A percentile compares a stretch with the other conserved stretches of the same genome.
Evolutionary conservation across 768 basidiomycete species (phyloP).

Genomic region (Lactifluus hygrophoroides): DNA sequence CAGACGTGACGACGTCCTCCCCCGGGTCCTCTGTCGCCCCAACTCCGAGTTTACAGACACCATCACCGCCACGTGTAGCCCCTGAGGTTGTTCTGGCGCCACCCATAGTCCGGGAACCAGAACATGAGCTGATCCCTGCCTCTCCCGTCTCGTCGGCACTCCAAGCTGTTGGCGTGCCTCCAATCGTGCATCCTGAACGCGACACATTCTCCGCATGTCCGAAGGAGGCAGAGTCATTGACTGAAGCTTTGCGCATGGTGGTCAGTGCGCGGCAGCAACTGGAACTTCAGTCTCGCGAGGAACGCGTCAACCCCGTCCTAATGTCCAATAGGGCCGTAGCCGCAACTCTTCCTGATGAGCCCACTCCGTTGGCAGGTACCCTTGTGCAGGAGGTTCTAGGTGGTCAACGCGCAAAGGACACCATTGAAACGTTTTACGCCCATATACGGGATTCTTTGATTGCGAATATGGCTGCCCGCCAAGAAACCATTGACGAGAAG

Average conservation of each 20-base stretch:
- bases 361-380: slow-evolving; percentile 31
- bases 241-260: slow-evolving; percentile 55
- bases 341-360: slow-evolving; percentile 29
- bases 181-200: neutral
- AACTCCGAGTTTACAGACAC: slow-evolving; percentile 19
- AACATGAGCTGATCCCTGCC: slow-evolving; percentile 15
- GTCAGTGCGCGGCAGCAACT: slow-evolving; percentile 51
- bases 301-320: slow-evolving; percentile 56
- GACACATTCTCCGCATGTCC: slow-evolving; percentile 3
- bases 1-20: slow-evolving; percentile 6
- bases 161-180: slow-evolving; percentile 2
- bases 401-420: slow-evolving; percentile 29
- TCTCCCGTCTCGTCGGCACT: slow-evolving; percentile 5
- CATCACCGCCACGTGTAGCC: slow-evolving; percentile 23
- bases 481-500: slow-evolving; percentile 45
- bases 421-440: slow-evolving; percentile 32
- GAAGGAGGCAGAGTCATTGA: slow-evolving; percentile 28
- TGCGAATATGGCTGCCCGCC: slow-evolving; percentile 46
- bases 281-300: slow-evolving; percentile 53
- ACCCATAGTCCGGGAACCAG: slow-evolving; percentile 10
- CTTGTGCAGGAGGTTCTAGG: slow-evolving; percentile 42
- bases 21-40: slow-evolving; percentile 9
- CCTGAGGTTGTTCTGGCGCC: slow-evolving; percentile 21
- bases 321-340: slow-evolving; percentile 46
- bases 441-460: slow-evolving; percentile 40